Evolutionary conservation across 352 stramenopile species (phyloP).

Genomic region (Globisporangium cylindrosporum): DNA sequence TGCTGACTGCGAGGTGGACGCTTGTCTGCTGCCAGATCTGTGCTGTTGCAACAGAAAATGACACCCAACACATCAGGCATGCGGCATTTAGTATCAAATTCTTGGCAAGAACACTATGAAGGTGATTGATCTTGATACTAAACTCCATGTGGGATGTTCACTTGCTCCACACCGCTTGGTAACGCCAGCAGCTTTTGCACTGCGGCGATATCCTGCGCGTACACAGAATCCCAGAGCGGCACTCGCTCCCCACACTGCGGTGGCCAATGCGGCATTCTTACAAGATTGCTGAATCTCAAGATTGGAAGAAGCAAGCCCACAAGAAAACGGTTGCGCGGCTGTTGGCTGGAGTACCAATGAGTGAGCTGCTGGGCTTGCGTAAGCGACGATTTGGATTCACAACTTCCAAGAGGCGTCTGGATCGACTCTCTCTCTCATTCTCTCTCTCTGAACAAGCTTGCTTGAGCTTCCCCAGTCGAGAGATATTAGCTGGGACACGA

Average conservation of each 20-base stretch:
- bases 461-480: not conserved
- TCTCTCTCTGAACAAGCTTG: not conserved
- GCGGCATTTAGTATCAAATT: not conserved
- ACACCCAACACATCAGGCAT: not conserved
- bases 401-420: not conserved
- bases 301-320: not conserved
- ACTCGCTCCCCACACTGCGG: constrained; percentile 38
- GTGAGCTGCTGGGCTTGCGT: not conserved
- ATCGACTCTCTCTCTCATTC: too few species aligned
- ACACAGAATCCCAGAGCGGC: constrained; percentile 63
- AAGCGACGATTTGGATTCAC: not conserved
- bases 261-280: constrained; percentile 34
- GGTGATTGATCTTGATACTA: not conserved
- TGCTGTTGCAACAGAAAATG: not conserved
- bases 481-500: not conserved
- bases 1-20: constrained; percentile 50
- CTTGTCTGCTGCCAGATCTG: constrained; percentile 65
- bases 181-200: constrained; percentile 44
- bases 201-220: constrained; percentile 29
- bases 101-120: not conserved
- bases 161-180: constrained; percentile 26
- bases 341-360: not conserved
- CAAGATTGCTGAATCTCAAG: not conserved
- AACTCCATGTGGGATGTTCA: constrained; percentile 55
- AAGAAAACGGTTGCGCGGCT: not conserved